Evolutionary conservation across 2,329 filamentous ascomycete species (phyloP), one percentile per base, ranked within the genome.

Genomic region (Fusarium acutatum): DNA sequence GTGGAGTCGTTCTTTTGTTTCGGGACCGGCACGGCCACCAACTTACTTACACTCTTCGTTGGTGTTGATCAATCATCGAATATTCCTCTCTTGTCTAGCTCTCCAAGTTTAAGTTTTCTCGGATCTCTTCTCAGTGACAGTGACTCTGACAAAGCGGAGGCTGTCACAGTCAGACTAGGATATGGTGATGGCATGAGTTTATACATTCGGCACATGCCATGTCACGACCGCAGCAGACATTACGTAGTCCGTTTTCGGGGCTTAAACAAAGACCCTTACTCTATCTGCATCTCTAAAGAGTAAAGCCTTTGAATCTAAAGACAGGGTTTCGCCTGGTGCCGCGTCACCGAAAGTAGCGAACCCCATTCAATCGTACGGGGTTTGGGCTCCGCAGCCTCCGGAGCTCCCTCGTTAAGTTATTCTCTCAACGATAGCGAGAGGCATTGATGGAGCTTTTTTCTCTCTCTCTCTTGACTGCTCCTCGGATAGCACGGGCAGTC

Each of bases 271-370:
- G 67, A 66, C 66, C 52, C 60, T 28, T 50, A 70, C 62, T 59
- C 41, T 43, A 67, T 40, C 41, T 65, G 28, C 44, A 24, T 26
- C 64, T 64, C 28, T 22, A 69, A 69, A 56, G 52, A 54, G 67
- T 69, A 58, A 69, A 58, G 65, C 17, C 28, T 28, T 38, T 58
- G 30, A 15, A 60, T 38, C 52, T 60, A 60, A 26, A 53, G 54
- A 46, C 40, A 43, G 30, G 58, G 56, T 59, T 69, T 65, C 53
- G 69, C 65, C 59, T 40, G 47, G 50, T 70, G 69, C 69, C 69
- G 69, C 69, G 69, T 72, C 69, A 72, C 69, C 69, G 54, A 72
- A 37, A 72, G 54, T 62, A 71, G 64, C 43, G 43, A 64, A 60
- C 43, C 46, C 66, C 60, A 38, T 43, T 49, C 41, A 59, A 70